Evolutionary conservation across 2,329 filamentous ascomycete genomes (phyloP).

Genomic region (Didymella segeticola): DNA sequence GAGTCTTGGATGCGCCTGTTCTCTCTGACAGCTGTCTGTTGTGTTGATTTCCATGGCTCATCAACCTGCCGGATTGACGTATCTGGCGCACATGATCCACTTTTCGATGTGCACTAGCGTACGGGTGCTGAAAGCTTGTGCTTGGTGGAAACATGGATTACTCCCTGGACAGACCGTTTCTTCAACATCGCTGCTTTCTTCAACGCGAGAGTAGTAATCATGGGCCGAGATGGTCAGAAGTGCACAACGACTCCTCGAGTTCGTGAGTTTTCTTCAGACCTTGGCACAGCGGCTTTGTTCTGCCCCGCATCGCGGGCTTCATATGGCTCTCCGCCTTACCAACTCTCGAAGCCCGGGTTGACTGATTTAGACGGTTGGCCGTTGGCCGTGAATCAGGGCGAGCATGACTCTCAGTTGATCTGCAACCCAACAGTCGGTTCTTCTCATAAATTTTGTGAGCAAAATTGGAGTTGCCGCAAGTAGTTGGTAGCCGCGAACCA

Average conservation of each 20-base stretch:
- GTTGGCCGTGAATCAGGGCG: neutral
- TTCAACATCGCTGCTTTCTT: neutral
- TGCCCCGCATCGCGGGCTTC: neutral
- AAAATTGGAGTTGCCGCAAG: neutral
- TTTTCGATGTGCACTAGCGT: slow-evolving; percentile 10
- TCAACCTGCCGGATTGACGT: slow-evolving; percentile 11
- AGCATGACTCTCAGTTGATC: neutral
- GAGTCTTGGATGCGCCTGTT: neutral
- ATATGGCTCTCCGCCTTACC: slow-evolving; percentile 4
- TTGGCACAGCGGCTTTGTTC: neutral
- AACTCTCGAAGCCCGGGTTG: neutral
- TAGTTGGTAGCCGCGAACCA: neutral
- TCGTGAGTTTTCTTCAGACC: neutral
- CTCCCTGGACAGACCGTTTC: slow-evolving; percentile 9
- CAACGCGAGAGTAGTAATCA: neutral
- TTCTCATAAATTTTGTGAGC: too few species aligned
- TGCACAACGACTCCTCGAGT: neutral
- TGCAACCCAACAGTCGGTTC: neutral
- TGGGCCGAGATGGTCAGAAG: neutral
- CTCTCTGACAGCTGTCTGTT: slow-evolving; percentile 5
- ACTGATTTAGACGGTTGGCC: neutral
- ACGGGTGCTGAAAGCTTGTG: slow-evolving; percentile 14
- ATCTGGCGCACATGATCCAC: slow-evolving; percentile 7
- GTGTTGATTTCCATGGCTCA: slow-evolving; percentile 8
- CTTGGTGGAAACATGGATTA: slow-evolving; percentile 1